Evolutionary conservation across 1,284 basidiomycete genomes (phyloP), one percentile per base, ranked within the genome.

Genomic region (Sporisorium sorghi): DNA sequence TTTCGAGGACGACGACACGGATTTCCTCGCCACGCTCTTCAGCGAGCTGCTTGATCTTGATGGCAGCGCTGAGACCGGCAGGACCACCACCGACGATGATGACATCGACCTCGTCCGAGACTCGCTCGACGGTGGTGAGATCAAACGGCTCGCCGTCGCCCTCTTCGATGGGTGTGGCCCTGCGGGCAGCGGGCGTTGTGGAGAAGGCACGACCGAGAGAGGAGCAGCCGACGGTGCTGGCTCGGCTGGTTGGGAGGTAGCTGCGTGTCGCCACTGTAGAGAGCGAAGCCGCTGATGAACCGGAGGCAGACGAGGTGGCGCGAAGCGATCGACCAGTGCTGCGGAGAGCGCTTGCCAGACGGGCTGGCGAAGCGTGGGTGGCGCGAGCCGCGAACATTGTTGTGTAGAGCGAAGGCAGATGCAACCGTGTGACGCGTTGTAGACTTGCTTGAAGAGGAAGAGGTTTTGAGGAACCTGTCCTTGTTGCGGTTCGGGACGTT

Each of bases 81-180:
- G 96, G 96, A 1, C 96, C 97, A 15, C 89, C 95, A 24, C 96
- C 96, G 71, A 98, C 94, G 80, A 99, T 97, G 85, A 94, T 94
- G 35, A 98, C 94, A 80, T 99, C 96, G 51, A 94, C 94, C 72
- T 95, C 90, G 65, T 85, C 84, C 32, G 80, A 74, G n/a, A 82
- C 85, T 15, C 83, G 72, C 67, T 85, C 84, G 12, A 85, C 79
- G 5, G 65, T 73, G 28, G 66, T 58, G 35, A 85, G 53, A 55
- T 84, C 82, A 49, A 83, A 81, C 14, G 76, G 71, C 40, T 78
- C 79, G 48, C 70, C 70, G 33, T 80, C 81, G 40, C 59, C 76
- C 19, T 79, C 78, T 39, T 79, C 80, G 40, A 69, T 57, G n/a
- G 69, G 76, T 5, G 65, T 68, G 15, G 78, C 78, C 30, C 58